Evolutionary conservation across 768 basidiomycete species (phyloP).

Genomic region (Suillus tomentosus): DNA sequence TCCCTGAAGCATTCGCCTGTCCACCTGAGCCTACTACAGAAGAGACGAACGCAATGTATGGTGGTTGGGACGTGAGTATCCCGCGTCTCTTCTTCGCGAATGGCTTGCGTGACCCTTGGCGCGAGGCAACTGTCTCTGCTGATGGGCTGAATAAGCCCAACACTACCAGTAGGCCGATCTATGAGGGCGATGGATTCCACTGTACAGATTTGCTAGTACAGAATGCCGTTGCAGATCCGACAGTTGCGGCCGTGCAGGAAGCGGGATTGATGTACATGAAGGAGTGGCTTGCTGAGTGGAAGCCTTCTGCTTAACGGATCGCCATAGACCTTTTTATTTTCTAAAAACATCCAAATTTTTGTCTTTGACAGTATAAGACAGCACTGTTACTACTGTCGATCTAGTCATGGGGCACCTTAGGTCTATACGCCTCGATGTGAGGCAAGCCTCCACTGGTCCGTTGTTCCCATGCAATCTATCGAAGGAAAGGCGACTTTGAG

Average conservation of each 20-base stretch:
- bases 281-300: slow-evolving; percentile 56
- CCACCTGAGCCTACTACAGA: slow-evolving; percentile 46
- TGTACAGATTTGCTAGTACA: slow-evolving; percentile 55
- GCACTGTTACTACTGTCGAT: too few species aligned
- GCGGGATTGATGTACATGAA: slow-evolving; percentile 55
- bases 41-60: slow-evolving; percentile 50
- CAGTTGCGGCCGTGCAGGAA: slow-evolving; percentile 54
- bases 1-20: slow-evolving; percentile 56
- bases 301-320: background rate
- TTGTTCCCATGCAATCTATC: too few species aligned
- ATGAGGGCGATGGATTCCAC: slow-evolving; percentile 65
- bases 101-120: slow-evolving; percentile 76
- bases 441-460: too few species aligned
- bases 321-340: background rate
- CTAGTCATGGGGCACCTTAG: too few species aligned
- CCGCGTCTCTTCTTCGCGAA: slow-evolving; percentile 70
- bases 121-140: slow-evolving; percentile 67
- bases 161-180: slow-evolving; percentile 58
- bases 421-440: too few species aligned
- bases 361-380: too few species aligned
- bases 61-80: slow-evolving; percentile 62
- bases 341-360: too few species aligned
- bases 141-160: slow-evolving; percentile 46
- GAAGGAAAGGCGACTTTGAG: too few species aligned
- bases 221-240: slow-evolving; percentile 49